Base-by-base conservation (phyloP, 2,329 filamentous ascomycete genomes). In the Phialophora macrospora region DNA sequence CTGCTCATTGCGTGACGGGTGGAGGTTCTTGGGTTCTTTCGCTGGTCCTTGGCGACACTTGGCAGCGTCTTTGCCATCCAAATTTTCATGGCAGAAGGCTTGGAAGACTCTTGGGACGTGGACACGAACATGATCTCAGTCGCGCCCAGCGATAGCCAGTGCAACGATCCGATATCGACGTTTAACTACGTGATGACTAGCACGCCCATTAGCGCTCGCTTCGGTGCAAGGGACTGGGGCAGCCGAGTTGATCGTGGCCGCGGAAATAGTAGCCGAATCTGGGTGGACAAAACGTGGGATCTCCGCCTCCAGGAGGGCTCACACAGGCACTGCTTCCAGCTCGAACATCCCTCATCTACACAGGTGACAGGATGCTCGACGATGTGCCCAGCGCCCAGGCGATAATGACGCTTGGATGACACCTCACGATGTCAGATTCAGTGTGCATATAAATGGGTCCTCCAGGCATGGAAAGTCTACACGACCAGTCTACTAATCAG, bases 201-300 rank as follows among this genome's bases (percentile, higher is more conserved):
- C 38, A 14, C n/a, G 38, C 14, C 5, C 17, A 7, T 8, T n/a
- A 17, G 5, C 17, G 17, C 38, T 44, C 38, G 38, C 38, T 44
- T n/a, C 38, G 26, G 20, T 48, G 44, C 44, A n/a, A 7, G 24
- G 20, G 20, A 20, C 24, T 11, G 48, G 22, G 14, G 48, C 48
- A 4, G 22, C 20, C n/a, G 4, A 17, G 48, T 20, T 28, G 48
- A 51, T 51, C 48, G 9, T 51, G 48, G 48, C 22, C 9, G 26
- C 14, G 48, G 48, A 11, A 51, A 51, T 12, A 24, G 17, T 51
- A 51, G 48, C 48, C 48, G 48, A 14, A 51, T 51, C 48, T 51
- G 48, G 20, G 24, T 51, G 48, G 12, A 17, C 20, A 28, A 2
- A 7, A 51, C 17, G 48, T 51, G 12, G 24, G 38, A 44, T 44